phyloP scores from a whole-genome alignment of 805 yeast genomes.

The Millerozyma miso region DNA sequence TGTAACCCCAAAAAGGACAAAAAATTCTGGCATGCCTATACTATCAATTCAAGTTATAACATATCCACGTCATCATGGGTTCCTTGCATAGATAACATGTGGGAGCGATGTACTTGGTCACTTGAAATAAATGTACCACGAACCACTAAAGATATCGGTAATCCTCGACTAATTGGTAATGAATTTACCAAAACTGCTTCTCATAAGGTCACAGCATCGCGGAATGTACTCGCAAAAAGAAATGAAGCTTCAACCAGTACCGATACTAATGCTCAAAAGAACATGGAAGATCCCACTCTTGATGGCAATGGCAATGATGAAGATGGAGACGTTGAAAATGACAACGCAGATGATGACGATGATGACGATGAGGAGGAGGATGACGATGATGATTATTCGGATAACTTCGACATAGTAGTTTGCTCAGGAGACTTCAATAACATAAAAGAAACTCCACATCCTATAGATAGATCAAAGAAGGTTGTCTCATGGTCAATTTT shows the following conservation, averaged over 20 bases:
- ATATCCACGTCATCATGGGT: slow-evolving; percentile 94
- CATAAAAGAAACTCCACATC: slow-evolving; percentile 68
- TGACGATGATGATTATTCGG: slow-evolving; percentile 43
- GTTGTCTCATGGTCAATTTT: slow-evolving; percentile 67
- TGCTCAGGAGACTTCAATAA: slow-evolving; percentile 69
- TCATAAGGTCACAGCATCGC: slow-evolving; percentile 5
- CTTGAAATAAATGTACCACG: slow-evolving; percentile 81
- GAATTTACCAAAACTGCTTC: slow-evolving; percentile 13
- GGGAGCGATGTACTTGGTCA: slow-evolving; percentile 92
- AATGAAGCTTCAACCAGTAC: no score
- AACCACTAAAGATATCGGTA: slow-evolving; percentile 67
- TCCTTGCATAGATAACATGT: slow-evolving; percentile 86
- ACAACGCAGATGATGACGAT: slow-evolving; percentile 25
- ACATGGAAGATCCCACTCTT: not conserved
- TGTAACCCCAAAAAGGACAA: slow-evolving; percentile 51
- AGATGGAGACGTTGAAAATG: slow-evolving; percentile 19
- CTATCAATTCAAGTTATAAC: slow-evolving; percentile 72
- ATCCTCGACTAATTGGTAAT: slow-evolving; percentile 40
- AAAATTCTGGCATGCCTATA: slow-evolving; percentile 77
- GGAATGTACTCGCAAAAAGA: slow-evolving; percentile 6
- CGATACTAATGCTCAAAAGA: not conserved
- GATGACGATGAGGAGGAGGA: slow-evolving; percentile 38
- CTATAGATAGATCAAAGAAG: slow-evolving; percentile 70
- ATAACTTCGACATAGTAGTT: slow-evolving; percentile 51
- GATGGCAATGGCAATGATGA: slow-evolving; percentile 4